Percentiles rank a stretch among this genome's conserved stretches.
phyloP scores from a whole-genome alignment of 345 rosid genomes.

The Euclidium syriacum region DNA sequence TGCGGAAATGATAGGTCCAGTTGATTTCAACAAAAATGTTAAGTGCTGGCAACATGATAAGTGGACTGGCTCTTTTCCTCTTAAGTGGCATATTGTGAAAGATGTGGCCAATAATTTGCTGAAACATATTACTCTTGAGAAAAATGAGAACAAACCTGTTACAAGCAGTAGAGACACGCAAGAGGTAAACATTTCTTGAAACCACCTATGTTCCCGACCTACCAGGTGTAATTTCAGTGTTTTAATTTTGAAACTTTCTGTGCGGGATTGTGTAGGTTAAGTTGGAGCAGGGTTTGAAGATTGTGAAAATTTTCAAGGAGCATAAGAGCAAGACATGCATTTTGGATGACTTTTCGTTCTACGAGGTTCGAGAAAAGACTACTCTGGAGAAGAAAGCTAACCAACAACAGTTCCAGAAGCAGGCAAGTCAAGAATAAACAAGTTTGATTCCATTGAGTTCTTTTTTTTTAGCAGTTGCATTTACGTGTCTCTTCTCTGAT shows the following conservation, averaged over 20 bases:
- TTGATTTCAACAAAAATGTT: constrained; percentile 60
- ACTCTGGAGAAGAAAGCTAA: constrained; percentile 39
- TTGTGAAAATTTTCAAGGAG: constrained; percentile 39
- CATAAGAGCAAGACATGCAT: constrained; percentile 41
- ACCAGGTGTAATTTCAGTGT: background rate
- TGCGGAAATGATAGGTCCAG: constrained; percentile 74
- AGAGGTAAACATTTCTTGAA: constrained; percentile 43
- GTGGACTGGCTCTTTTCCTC: constrained; percentile 82
- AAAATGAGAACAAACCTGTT: constrained; percentile 88
- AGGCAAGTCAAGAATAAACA: constrained; percentile 32
- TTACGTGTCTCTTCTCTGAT: background rate
- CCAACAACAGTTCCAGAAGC: constrained; percentile 51
- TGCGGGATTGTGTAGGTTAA: constrained; percentile 34
- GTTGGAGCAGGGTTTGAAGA: constrained; percentile 39
- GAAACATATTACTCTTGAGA: constrained; percentile 76
- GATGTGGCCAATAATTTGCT: constrained; percentile 72
- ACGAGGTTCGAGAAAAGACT: constrained; percentile 35
- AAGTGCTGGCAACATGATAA: constrained; percentile 87
- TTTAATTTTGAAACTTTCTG: background rate
- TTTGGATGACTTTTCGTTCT: constrained; percentile 51
- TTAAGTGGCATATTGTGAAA: constrained; percentile 80
- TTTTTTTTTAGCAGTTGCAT: background rate
- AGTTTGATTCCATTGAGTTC: background rate
- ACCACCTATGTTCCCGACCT: background rate
- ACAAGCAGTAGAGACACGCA: constrained; percentile 87